Conservation (phyloP, 2,329 filamentous ascomycete species). For the Apiospora aurea region DNA sequence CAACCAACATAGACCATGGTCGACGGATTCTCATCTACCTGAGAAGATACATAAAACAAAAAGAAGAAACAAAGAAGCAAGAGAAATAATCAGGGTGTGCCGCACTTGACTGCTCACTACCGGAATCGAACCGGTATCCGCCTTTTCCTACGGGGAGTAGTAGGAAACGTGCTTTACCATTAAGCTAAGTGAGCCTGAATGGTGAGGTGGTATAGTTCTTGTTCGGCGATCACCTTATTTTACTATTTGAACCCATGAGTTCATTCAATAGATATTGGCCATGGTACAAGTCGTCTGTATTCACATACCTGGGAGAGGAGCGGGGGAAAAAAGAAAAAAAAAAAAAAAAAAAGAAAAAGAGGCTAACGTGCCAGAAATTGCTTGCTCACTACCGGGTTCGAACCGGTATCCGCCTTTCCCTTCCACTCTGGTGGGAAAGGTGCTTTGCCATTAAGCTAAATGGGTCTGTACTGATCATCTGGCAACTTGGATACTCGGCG, state of each 20-base stretch:
- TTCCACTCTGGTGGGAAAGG: not conserved
- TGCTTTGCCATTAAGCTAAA: slow-evolving; percentile 17
- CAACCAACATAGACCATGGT: not conserved
- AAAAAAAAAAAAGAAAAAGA: not conserved
- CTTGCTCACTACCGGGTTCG: not conserved
- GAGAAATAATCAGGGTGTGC: not conserved
- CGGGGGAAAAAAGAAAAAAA: not conserved
- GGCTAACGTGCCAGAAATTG: not conserved
- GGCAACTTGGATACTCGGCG: slow-evolving; percentile 14
- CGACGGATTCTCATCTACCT: too few species aligned
- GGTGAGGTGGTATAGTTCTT: not conserved
- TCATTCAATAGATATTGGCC: not conserved
- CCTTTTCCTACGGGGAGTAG: too few species aligned
- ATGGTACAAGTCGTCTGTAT: too few species aligned
- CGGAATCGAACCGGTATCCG: not conserved
- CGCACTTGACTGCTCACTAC: not conserved
- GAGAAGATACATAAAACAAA: too few species aligned
- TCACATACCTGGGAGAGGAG: too few species aligned
- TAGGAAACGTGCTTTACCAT: not conserved
- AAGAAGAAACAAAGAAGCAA: not conserved
- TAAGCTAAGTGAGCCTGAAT: not conserved
- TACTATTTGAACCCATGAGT: not conserved
- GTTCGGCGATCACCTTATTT: not conserved
- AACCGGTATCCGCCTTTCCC: not conserved
- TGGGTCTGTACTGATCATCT: not conserved